A percentile compares a stretch with the other conserved stretches of the same genome.
Evolutionary conservation across 345 rosid genomes (phyloP).

Genomic region (Arabidopsis suecica): DNA sequence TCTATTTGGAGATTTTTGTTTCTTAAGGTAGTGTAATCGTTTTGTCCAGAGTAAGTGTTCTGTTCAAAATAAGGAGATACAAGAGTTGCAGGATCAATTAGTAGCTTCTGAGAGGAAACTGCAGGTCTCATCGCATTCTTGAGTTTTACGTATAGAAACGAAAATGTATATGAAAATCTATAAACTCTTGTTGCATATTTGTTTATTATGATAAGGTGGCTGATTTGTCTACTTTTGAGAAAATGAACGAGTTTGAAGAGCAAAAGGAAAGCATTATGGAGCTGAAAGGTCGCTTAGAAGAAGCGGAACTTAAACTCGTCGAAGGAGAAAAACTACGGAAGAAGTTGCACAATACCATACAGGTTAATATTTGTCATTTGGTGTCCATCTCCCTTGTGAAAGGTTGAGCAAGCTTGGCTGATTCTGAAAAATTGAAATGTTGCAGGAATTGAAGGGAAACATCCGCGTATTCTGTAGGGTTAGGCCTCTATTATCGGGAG

Average conservation of each 20-base stretch:
- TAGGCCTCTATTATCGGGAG: constrained; percentile 79
- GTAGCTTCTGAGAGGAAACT: constrained; percentile 71
- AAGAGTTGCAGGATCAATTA: constrained; percentile 67
- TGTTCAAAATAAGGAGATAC: constrained; percentile 70
- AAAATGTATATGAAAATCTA: constrained; percentile 12
- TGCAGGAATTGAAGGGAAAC: constrained; percentile 94
- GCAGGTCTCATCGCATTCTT: constrained; percentile 53
- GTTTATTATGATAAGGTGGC: constrained; percentile 56
- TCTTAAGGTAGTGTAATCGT: constrained; percentile 20
- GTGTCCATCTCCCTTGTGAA: constrained; percentile 3
- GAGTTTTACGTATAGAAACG: constrained; percentile 5
- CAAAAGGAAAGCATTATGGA: constrained; percentile 69
- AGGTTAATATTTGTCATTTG: constrained; percentile 52
- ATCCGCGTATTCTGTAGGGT: constrained; percentile 98
- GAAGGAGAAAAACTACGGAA: constrained; percentile 96
- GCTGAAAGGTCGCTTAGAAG: constrained; percentile 67
- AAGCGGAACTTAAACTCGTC: constrained; percentile 80
- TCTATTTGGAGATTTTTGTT: constrained; percentile 5
- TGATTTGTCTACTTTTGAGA: constrained; percentile 79
- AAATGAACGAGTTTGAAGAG: constrained; percentile 69
- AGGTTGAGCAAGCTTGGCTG: constrained; percentile 6
- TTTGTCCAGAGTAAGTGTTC: constrained; percentile 66
- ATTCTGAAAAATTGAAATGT: constrained; percentile 31
- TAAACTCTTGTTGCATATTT: constrained; percentile 2
- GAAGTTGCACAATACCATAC: constrained; percentile 92